phyloP scores from a whole-genome alignment of 2,329 filamentous ascomycete genomes.

The Tolypocladium tropicale region DNA sequence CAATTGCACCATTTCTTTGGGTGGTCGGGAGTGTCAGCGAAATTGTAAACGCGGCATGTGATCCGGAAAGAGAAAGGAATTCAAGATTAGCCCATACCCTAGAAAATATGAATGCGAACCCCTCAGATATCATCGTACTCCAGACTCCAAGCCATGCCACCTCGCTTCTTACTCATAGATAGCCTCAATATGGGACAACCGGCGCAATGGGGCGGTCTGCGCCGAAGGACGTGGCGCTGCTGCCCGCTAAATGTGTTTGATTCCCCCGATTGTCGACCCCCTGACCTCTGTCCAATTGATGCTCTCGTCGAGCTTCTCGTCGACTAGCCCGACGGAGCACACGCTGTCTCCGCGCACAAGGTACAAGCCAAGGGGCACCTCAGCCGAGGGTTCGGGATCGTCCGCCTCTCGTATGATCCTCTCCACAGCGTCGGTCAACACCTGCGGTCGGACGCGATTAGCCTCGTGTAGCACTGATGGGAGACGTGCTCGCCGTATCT shows the following conservation, averaged over 20 bases:
- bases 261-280: constrained; percentile 71
- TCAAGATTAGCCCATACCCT: constrained; percentile 8
- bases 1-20: neutral
- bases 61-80: neutral
- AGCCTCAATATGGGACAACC: neutral
- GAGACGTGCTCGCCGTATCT: neutral
- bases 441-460: constrained; percentile 29
- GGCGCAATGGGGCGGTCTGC: neutral
- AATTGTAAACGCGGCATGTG: neutral
- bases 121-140: neutral
- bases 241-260: constrained; percentile 58
- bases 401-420: constrained; percentile 82
- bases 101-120: constrained; percentile 7
- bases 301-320: constrained; percentile 77
- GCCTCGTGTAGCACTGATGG: neutral
- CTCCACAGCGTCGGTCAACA: constrained; percentile 74
- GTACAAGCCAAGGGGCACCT: constrained; percentile 79
- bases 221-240: constrained; percentile 1
- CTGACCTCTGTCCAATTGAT: constrained; percentile 92
- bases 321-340: constrained; percentile 77
- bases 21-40: constrained; percentile 6
- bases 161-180: neutral
- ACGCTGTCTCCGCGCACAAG: constrained; percentile 93
- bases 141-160: constrained; percentile 8
- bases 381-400: constrained; percentile 68